A percentile compares a stretch with the other conserved stretches of the same genome.
Conservation (phyloP, 2,329 filamentous ascomycete species). For the Penicillium paneum region DNA sequence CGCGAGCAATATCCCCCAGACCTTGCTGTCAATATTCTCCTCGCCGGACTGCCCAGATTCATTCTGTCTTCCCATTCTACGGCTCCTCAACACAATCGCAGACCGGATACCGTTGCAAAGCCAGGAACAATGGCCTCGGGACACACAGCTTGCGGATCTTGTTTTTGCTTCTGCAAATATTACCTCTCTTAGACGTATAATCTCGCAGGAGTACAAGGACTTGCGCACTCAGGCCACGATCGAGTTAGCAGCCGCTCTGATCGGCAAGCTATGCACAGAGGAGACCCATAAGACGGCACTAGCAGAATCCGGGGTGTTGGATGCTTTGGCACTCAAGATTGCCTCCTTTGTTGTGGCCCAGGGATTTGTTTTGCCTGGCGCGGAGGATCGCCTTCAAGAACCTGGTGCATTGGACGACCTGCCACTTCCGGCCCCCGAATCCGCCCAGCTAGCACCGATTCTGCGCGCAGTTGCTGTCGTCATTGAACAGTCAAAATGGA, state of each 20-base stretch:
- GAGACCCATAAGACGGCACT: slow-evolving; percentile 69
- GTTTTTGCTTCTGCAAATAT: slow-evolving; percentile 64
- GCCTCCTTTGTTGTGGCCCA: slow-evolving; percentile 66
- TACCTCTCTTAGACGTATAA: slow-evolving; percentile 61
- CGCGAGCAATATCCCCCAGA: slow-evolving; percentile 63
- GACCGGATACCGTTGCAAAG: slow-evolving; percentile 60
- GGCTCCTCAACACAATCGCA: slow-evolving; percentile 68
- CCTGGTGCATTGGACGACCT: slow-evolving; percentile 58
- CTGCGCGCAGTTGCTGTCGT: slow-evolving; percentile 75
- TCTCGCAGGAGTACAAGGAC: slow-evolving; percentile 57
- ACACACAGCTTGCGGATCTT: slow-evolving; percentile 56
- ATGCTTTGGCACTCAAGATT: slow-evolving; percentile 71
- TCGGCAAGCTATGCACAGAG: slow-evolving; percentile 64
- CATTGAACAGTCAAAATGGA: slow-evolving; percentile 73
- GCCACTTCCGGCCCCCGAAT: slow-evolving; percentile 59
- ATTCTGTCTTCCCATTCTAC: slow-evolving; percentile 70
- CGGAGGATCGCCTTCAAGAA: slow-evolving; percentile 54
- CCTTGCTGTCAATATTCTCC: slow-evolving; percentile 68
- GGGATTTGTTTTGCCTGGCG: slow-evolving; percentile 66
- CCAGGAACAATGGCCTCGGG: slow-evolving; percentile 49
- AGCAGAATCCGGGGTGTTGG: slow-evolving; percentile 69
- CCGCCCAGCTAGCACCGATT: slow-evolving; percentile 63
- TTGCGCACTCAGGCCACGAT: slow-evolving; percentile 52
- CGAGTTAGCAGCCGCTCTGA: slow-evolving; percentile 45
- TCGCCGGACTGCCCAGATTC: slow-evolving; percentile 61